Percentiles rank a stretch among this genome's conserved stretches.
phyloP scores from a whole-genome alignment of 805 yeast species.

The Starmera dryadoides region DNA sequence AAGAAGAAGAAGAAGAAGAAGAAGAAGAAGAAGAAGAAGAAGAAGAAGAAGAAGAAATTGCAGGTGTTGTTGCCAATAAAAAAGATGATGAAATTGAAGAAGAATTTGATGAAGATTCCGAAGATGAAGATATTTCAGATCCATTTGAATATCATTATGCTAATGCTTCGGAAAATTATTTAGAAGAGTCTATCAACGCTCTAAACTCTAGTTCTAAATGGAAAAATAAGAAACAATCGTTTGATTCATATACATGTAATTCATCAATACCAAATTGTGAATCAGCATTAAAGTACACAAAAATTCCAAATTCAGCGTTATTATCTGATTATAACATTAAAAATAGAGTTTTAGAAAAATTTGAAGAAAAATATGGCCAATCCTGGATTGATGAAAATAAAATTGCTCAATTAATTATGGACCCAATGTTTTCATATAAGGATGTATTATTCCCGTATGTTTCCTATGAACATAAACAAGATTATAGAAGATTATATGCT shows the following conservation, averaged over 20 bases:
- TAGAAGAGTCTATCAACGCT: constrained; percentile 29
- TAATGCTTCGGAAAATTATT: constrained; percentile 25
- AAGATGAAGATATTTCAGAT: constrained; percentile 42
- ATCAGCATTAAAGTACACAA: constrained; percentile 10
- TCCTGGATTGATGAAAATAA: constrained; percentile 22
- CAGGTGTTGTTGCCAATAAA: constrained; percentile 15
- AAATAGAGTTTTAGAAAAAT: constrained; percentile 28
- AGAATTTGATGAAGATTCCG: constrained; percentile 21
- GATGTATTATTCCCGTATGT: constrained; percentile 61
- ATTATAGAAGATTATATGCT: constrained; percentile 55
- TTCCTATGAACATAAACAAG: constrained; percentile 38
- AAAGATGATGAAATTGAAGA: constrained; percentile 12
- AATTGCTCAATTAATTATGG: constrained; percentile 46
- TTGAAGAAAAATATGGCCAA: constrained; percentile 14
- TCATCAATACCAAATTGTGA: constrained; percentile 20
- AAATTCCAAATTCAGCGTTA: constrained; percentile 14
- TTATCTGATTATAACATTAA: constrained; percentile 36
- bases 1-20: constrained; percentile 26
- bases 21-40: constrained; percentile 23
- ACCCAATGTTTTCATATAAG: constrained; percentile 64
- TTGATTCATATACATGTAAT: constrained; percentile 12
- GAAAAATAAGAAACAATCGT: constrained; percentile 17
- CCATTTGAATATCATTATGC: constrained; percentile 78
- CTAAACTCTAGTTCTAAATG: constrained; percentile 20
- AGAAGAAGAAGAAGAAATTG: constrained; percentile 16